Evolutionary conservation across 257 asterid genomes (phyloP), one percentile per base, ranked within the genome.

Genomic region (Misopates orontium): DNA sequence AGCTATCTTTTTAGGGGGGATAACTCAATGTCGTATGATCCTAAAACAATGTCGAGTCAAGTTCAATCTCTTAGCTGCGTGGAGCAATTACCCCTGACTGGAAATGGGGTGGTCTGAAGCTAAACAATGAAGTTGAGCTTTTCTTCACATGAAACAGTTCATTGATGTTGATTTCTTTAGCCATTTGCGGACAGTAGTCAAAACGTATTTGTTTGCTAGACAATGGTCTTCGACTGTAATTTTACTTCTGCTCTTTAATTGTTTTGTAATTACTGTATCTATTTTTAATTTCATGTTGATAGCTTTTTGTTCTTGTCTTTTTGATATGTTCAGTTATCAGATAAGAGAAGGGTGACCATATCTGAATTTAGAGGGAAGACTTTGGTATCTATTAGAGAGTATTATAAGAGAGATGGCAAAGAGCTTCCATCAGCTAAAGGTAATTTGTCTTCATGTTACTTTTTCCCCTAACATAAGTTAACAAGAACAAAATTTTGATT

Each of bases 381-480:
- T 68, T 83, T 83, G 85, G 82, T 94, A 52, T 90, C 99, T 0
- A 83, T 94, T 39, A 83, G 99, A 78, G 97, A 94, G 84, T 90
- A 82, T 71, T 94, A 90, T 84, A 79, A 62, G 50, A 87, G 78
- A 76, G 95, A 74, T 60, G 97, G 91, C 80, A 94, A 86, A 78
- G 99, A 90, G 77, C 89, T 85, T 69, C 99, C 99, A 45, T 28
- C 97, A 23, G 64, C 92, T 64, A 94, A 90, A 85, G 99, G 99
- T 94, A 82, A 61, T 24, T 31, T 13, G 63, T 12, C 18, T 41
- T 48, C 31, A 3, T 56, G 24, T 8, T 58, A 39, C 16, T 20
- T 16, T 52, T 62, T 9, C 65, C 62, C 10, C 48, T 42, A 6
- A 2, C 52, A 0, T 10, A 42, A 50, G 31, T 54, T 74, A 22